Base-by-base conservation (phyloP, 495 filamentous ascomycete species). In the Aspergillus diversus region DNA sequence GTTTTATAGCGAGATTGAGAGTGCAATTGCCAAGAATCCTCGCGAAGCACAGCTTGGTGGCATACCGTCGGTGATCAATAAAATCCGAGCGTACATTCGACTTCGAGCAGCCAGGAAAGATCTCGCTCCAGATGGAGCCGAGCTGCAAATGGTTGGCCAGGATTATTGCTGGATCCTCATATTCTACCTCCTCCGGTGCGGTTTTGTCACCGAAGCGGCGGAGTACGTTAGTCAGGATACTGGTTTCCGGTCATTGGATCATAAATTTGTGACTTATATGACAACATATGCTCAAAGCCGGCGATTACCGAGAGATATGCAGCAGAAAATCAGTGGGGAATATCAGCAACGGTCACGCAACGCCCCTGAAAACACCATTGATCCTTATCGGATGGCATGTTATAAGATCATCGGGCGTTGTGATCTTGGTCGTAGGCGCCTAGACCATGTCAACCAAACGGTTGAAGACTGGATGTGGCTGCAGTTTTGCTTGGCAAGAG, bases 391-490 rank as follows among this genome's bases (percentile, higher is more conserved):
- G 48, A 92, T 96, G 86, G 93, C 93, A 15, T 97, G 96, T 73
- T 98, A 97, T 83, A 98, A 98, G 76, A 87, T 99, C 59, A 89
- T 98, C 67, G 95, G 95, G 51, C 92, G 95, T 35, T 97, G 93
- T 76, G 95, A 98, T 67, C 83, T 99, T 17, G 82, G 76, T 62
- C 89, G 89, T 55, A 86, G 93, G 64, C 91, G 83, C 59, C 81
- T 97, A 11, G 91, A 96, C n/a, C 84, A 86, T 52, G 82, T 98
- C 16, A 88, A 85, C 58, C 89, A 89, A 59, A 89, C 86, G 31
- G 87, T 96, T 51, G 91, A 97, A 66, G 96, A 98, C 72, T 98
- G 92, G 92, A 88, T 96, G 74, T 99, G 95, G 95, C 77, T 99
- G 60, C 95, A 98, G 72, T 92, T 98, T 74, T 90, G 86, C 66